These are phyloP conservation scores for Tagetes patula DNA, from an alignment of 129 eudicot genomes.

Conservation along the genomic window DNA sequence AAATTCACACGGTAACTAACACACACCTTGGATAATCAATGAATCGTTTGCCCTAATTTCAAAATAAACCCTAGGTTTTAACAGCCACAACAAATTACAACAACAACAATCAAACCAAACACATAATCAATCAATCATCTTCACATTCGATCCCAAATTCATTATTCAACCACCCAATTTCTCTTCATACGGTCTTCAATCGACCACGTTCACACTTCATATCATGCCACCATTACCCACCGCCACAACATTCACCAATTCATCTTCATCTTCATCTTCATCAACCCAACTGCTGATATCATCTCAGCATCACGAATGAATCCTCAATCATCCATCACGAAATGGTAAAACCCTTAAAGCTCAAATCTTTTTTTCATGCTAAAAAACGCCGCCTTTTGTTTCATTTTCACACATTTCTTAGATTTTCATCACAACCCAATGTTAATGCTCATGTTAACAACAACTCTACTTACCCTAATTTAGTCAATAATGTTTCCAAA, in stretches of 20 bases:
- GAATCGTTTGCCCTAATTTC: conserved; percentile 26
- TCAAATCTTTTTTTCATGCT: conserved; percentile 26
- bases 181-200: conserved; percentile 39
- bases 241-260: not conserved
- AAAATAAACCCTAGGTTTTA: conserved; percentile 33
- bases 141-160: conserved; percentile 18
- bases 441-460: conserved; percentile 12
- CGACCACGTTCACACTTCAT: conserved; percentile 42
- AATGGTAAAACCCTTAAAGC: conserved; percentile 63
- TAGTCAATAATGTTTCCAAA: conserved; percentile 48
- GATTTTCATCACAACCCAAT: conserved; percentile 39
- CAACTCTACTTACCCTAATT: conserved; percentile 21
- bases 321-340: conserved; percentile 32
- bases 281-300: conserved; percentile 20
- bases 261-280: not conserved
- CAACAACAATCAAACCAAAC: conserved; percentile 2
- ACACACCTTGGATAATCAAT: no score
- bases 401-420: conserved; percentile 34
- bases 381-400: conserved; percentile 23
- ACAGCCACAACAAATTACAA: conserved; percentile 13
- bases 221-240: conserved; percentile 29
- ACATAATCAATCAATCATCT: not conserved
- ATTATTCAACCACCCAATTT: conserved; percentile 17
- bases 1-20: no score
- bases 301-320: conserved; percentile 35